These are phyloP conservation scores for Groenewaldozyma tartarivorans DNA, from an alignment of 805 yeast species.

Conservation along the genomic window DNA sequence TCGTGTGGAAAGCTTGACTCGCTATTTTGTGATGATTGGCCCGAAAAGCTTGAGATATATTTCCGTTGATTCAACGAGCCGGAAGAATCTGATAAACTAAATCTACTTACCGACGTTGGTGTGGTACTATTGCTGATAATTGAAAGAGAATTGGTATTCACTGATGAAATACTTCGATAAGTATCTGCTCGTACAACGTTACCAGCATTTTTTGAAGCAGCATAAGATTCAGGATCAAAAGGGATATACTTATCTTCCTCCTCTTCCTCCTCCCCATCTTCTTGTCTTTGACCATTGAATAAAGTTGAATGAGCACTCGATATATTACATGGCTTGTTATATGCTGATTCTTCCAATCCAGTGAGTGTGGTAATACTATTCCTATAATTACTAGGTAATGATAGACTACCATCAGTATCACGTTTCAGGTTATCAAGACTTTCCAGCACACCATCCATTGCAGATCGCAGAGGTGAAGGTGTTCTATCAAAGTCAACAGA, in stretches of 20 bases:
- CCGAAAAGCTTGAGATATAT: slow-evolving; percentile 3
- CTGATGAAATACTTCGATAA: slow-evolving; percentile 11
- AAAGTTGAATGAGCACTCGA: background rate
- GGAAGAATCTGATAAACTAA: slow-evolving; percentile 85
- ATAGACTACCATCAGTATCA: slow-evolving; percentile 2
- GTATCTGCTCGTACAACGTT: slow-evolving; percentile 14
- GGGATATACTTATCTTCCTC: slow-evolving; percentile 7
- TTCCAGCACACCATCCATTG: slow-evolving; percentile 27
- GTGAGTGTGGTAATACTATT: slow-evolving; percentile 2
- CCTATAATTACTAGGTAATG: slow-evolving; percentile 5
- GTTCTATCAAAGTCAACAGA: slow-evolving; percentile 16
- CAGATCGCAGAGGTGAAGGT: slow-evolving; percentile 25
- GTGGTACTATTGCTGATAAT: slow-evolving; percentile 14
- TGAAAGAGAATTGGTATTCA: slow-evolving; percentile 13
- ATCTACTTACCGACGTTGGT: slow-evolving; percentile 44
- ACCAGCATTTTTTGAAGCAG: background rate
- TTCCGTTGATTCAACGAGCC: slow-evolving; percentile 75
- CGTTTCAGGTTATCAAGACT: slow-evolving; percentile 22
- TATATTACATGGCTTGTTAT: background rate
- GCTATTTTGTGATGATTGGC: background rate
- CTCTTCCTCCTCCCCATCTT: slow-evolving; percentile 1
- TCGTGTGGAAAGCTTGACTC: no score
- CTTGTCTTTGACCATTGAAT: background rate
- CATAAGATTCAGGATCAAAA: slow-evolving; percentile 12
- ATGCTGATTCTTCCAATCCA: background rate